Evolutionary conservation across 768 basidiomycete species (phyloP).

Genomic region (Tylopilus cervinicoccineus): DNA sequence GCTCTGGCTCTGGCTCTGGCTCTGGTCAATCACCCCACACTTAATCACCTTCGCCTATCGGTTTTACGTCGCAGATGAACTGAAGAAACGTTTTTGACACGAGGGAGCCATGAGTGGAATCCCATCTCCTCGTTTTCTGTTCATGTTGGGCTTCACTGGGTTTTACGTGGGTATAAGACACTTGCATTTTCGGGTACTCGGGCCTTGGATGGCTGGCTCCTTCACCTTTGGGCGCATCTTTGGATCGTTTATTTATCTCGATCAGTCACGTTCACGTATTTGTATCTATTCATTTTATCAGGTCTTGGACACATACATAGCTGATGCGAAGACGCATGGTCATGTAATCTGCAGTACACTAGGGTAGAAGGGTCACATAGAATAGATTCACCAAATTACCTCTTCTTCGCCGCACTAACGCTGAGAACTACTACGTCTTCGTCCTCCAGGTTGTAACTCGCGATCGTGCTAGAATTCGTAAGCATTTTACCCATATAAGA

Average conservation of each 20-base stretch:
- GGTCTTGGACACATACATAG: slow-evolving; percentile 1
- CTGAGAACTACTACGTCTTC: slow-evolving; percentile 80
- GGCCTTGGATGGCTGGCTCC: not conserved
- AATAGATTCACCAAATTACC: slow-evolving; percentile 31
- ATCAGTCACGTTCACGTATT: slow-evolving; percentile 17
- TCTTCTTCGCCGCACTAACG: slow-evolving; percentile 75
- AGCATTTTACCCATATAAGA: slow-evolving; percentile 82
- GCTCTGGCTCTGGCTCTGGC: slow-evolving; percentile 8
- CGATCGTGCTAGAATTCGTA: slow-evolving; percentile 81
- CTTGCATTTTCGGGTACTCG: slow-evolving; percentile 3
- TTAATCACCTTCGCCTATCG: slow-evolving; percentile 10
- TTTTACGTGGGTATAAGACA: slow-evolving; percentile 6
- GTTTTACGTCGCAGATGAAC: slow-evolving; percentile 22
- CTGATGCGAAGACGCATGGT: slow-evolving; percentile 12
- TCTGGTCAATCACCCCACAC: slow-evolving; percentile 14
- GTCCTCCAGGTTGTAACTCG: slow-evolving; percentile 86
- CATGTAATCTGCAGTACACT: slow-evolving; percentile 12
- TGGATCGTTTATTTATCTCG: slow-evolving; percentile 11
- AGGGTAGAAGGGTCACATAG: not conserved
- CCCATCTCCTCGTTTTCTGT: slow-evolving; percentile 6
- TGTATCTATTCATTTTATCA: slow-evolving; percentile 21
- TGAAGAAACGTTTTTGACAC: slow-evolving; percentile 22
- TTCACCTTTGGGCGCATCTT: slow-evolving; percentile 9
- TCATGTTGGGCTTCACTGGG: slow-evolving; percentile 19
- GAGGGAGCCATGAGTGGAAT: slow-evolving; percentile 11